Conservation (phyloP, 2,329 filamentous ascomycete species). For the Fusarium aywerte region DNA sequence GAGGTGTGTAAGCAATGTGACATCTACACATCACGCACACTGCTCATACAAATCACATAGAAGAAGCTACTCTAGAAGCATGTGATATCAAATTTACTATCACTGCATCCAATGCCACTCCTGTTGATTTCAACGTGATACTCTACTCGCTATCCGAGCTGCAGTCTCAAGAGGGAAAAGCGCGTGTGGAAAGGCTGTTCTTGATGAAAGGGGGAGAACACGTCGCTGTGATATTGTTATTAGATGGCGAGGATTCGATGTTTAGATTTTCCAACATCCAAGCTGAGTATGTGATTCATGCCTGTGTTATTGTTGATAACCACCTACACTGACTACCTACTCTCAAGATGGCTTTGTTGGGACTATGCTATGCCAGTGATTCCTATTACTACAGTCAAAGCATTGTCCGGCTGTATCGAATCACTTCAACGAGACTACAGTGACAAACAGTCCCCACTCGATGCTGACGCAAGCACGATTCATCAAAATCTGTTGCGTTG, state of each 20-base stretch:
- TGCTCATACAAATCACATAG: conserved; percentile 46
- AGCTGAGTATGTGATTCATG: conserved; percentile 49
- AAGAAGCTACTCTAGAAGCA: conserved; percentile 54
- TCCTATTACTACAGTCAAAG: conserved; percentile 52
- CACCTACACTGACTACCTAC: background rate
- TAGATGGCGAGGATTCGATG: conserved; percentile 50
- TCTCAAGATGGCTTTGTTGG: conserved; percentile 48
- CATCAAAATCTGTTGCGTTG: conserved; percentile 31
- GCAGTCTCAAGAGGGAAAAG: conserved; percentile 42
- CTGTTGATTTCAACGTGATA: conserved; percentile 51
- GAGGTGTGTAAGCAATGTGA: conserved; percentile 40
- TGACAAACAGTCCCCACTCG: background rate
- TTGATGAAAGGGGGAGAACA: conserved; percentile 54
- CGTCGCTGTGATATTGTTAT: conserved; percentile 58
- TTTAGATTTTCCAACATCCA: conserved; percentile 57
- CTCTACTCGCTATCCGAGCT: conserved; percentile 56
- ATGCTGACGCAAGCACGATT: background rate
- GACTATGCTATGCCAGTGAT: conserved; percentile 54
- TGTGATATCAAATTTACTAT: conserved; percentile 60
- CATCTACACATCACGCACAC: background rate
- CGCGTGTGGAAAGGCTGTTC: conserved; percentile 56
- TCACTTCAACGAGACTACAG: conserved; percentile 50
- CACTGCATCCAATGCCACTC: background rate
- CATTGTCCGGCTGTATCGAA: conserved; percentile 54
- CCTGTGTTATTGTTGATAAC: background rate